Percentiles rank a stretch among this genome's conserved stretches.
phyloP scores from a whole-genome alignment of 352 stramenopile species.

The Globisporangium barbulae region DNA sequence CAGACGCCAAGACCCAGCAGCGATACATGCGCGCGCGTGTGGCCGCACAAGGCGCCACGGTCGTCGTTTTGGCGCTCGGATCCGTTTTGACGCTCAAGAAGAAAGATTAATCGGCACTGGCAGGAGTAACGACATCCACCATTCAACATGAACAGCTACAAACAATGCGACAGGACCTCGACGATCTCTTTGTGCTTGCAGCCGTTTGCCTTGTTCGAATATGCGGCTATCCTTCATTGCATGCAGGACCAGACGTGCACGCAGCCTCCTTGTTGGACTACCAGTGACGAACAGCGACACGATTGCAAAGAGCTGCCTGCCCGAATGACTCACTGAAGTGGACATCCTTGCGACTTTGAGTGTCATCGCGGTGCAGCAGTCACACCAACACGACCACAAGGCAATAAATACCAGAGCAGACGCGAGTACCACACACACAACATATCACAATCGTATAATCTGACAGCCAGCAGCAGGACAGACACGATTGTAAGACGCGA shows the following conservation, averaged over 20 bases:
- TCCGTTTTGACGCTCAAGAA: constrained; percentile 62
- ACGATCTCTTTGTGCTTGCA: not conserved
- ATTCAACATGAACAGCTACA: too few species aligned
- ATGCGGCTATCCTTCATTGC: not conserved
- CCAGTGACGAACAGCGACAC: too few species aligned
- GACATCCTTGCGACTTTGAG: too few species aligned
- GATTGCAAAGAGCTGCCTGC: too few species aligned
- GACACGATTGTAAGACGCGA: not conserved
- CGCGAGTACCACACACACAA: too few species aligned
- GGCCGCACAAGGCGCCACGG: constrained; percentile 65
- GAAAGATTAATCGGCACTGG: constrained; percentile 23
- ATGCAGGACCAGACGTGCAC: not conserved
- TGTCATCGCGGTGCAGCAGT: too few species aligned
- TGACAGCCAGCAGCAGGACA: not conserved
- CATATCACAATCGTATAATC: too few species aligned
- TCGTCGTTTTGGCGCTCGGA: constrained; percentile 62
- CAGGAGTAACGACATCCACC: not conserved
- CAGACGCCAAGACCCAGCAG: constrained; percentile 73
- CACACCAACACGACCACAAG: too few species aligned
- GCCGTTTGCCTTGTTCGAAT: not conserved
- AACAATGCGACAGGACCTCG: not conserved
- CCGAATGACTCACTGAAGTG: too few species aligned
- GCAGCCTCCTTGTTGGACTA: not conserved
- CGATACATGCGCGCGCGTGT: constrained; percentile 79
- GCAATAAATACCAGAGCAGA: too few species aligned